phyloP scores from a whole-genome alignment of 148 eudicot species.

The Fagopyrum homotropicum region DNA sequence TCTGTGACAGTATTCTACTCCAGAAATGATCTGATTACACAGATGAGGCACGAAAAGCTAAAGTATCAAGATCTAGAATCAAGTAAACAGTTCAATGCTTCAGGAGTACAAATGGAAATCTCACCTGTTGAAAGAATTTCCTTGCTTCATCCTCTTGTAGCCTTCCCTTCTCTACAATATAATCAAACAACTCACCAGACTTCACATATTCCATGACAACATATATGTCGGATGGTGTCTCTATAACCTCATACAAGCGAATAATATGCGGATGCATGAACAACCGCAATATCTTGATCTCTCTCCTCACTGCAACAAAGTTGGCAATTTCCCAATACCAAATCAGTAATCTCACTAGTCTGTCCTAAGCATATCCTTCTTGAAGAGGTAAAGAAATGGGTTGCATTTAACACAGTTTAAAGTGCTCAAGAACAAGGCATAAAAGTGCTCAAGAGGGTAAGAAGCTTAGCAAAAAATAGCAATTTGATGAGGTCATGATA shows the following conservation, averaged over 20 bases:
- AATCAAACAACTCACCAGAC: constrained; percentile 91
- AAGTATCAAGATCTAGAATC: neutral
- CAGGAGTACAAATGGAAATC: neutral
- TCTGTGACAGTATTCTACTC: constrained; percentile 97
- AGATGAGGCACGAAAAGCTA: constrained; percentile 1
- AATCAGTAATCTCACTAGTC: constrained; percentile 9
- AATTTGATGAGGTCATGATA: neutral
- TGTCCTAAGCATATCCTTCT: neutral
- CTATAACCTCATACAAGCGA: constrained; percentile 92
- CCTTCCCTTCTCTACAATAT: constrained; percentile 93
- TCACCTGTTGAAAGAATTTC: constrained; percentile 84
- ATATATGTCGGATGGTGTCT: constrained; percentile 81
- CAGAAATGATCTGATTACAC: constrained; percentile 74
- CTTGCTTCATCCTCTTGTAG: constrained; percentile 94
- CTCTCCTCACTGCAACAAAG: constrained; percentile 67
- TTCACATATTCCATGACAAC: constrained; percentile 97
- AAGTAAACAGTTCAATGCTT: neutral
- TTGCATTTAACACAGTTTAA: neutral
- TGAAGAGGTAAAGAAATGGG: neutral
- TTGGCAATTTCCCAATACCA: neutral
- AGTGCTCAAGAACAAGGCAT: neutral
- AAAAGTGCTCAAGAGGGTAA: neutral
- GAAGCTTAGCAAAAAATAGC: neutral
- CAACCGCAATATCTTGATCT: constrained; percentile 85
- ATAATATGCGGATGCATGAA: constrained; percentile 99